Evolutionary conservation across 352 stramenopile species (phyloP).

Genomic region (Aphanomyces cochlioides): DNA sequence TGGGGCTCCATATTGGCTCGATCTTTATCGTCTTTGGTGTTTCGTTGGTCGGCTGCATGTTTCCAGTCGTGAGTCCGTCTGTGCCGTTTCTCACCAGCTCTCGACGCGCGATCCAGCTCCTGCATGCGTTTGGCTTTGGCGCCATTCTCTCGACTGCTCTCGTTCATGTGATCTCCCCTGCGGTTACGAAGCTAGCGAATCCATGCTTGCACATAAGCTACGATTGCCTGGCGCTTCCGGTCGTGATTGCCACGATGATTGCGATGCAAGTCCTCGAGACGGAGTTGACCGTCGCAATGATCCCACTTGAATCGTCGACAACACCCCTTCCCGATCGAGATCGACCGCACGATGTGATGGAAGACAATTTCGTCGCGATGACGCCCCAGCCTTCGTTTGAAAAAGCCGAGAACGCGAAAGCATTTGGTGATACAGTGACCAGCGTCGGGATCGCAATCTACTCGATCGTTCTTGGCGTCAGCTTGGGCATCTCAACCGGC

Average conservation of each 20-base stretch:
- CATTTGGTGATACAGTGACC: conserved; percentile 2
- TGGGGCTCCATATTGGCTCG: conserved; percentile 44
- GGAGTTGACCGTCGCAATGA: conserved; percentile 12
- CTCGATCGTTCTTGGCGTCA: conserved; percentile 63
- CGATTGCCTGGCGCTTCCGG: conserved; percentile 44
- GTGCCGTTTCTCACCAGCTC: conserved; percentile 35
- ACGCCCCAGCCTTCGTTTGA: conserved; percentile 9
- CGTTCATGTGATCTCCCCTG: conserved; percentile 72
- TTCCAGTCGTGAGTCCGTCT: conserved; percentile 48
- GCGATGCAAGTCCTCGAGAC: conserved; percentile 53
- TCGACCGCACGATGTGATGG: conserved; percentile 26
- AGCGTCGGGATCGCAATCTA: conserved; percentile 47
- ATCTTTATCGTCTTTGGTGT: conserved; percentile 60
- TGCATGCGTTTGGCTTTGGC: conserved; percentile 59
- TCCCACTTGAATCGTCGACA: conserved; percentile 12
- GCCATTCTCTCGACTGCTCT: conserved; percentile 63
- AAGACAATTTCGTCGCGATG: not conserved
- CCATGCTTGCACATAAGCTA: conserved; percentile 59
- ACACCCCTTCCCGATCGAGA: conserved; percentile 16
- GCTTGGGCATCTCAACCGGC: conserved; percentile 49
- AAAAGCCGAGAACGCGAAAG: conserved; percentile 25
- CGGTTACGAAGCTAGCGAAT: conserved; percentile 52
- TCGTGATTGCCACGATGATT: conserved; percentile 53
- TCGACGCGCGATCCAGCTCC: conserved; percentile 21
- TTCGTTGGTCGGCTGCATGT: conserved; percentile 40